Evolutionary conservation across 805 yeast genomes (phyloP).

Genomic region (Jamesozyma rosinii): DNA sequence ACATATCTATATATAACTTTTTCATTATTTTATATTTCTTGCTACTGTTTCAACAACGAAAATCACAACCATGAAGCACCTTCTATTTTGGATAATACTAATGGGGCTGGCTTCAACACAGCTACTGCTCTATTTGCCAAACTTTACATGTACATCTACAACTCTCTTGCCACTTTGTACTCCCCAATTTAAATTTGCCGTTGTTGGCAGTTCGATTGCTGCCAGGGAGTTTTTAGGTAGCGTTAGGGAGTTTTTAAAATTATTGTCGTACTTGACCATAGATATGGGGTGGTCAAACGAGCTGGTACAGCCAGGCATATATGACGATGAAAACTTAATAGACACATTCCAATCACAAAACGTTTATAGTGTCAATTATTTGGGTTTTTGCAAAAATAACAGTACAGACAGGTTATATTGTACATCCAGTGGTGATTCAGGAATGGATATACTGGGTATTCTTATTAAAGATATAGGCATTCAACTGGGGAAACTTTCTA

Average conservation of each 20-base stretch:
- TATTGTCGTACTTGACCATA: conserved; percentile 24
- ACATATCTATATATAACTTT: too few relatives aligned
- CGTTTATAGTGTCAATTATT: conserved; percentile 18
- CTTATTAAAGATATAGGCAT: conserved; percentile 27
- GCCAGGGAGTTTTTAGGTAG: conserved; percentile 19
- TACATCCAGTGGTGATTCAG: conserved; percentile 12
- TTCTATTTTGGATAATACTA: conserved; percentile 15
- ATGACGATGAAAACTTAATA: conserved; percentile 23
- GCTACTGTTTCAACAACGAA: neutral
- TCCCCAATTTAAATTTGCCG: conserved; percentile 22
- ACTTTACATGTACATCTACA: conserved; percentile 17
- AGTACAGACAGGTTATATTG: conserved; percentile 14
- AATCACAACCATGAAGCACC: neutral
- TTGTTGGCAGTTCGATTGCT: conserved; percentile 16
- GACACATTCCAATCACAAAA: conserved; percentile 19
- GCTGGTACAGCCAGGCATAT: conserved; percentile 9
- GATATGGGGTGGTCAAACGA: conserved; percentile 23
- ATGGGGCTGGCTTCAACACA: conserved; percentile 12
- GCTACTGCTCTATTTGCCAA: conserved; percentile 19
- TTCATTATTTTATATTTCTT: too few relatives aligned
- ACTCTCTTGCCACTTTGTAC: conserved; percentile 16
- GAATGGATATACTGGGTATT: conserved; percentile 22
- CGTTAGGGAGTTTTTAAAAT: conserved; percentile 19
- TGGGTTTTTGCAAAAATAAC: conserved; percentile 24
- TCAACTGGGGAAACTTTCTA: conserved; percentile 20